Conservation (phyloP, 805 yeast genomes). For the Dipodascopsis tothii region DNA sequence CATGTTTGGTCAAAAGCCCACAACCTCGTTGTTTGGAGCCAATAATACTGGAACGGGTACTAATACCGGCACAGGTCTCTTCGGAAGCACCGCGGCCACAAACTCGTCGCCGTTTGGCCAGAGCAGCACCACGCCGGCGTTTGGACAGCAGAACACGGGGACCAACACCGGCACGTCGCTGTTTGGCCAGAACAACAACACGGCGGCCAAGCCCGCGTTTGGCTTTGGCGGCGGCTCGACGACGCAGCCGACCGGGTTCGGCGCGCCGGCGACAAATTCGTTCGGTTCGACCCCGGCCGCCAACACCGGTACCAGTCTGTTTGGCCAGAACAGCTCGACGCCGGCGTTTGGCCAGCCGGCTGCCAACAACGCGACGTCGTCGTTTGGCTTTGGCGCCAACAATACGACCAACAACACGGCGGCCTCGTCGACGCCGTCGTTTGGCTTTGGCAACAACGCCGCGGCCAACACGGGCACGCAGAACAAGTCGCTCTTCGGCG, state of each 20-base stretch:
- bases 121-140: slow-evolving; percentile 4
- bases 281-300: slow-evolving; percentile 27
- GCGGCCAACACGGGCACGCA: slow-evolving; percentile 16
- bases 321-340: slow-evolving; percentile 9
- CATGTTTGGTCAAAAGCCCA: slow-evolving; percentile 29
- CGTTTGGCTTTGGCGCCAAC: slow-evolving; percentile 36
- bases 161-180: slow-evolving; percentile 25
- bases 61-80: slow-evolving; percentile 7
- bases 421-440: slow-evolving; percentile 8
- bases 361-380: slow-evolving; percentile 10
- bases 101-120: not conserved
- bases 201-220: slow-evolving; percentile 25
- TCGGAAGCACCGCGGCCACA: slow-evolving; percentile 16
- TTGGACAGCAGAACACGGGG: slow-evolving; percentile 14
- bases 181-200: slow-evolving; percentile 38
- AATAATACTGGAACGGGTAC: slow-evolving; percentile 17
- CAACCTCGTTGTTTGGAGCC: slow-evolving; percentile 6
- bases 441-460: slow-evolving; percentile 23
- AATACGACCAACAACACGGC: slow-evolving; percentile 27
- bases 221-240: not conserved
- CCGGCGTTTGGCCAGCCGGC: slow-evolving; percentile 16
- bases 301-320: slow-evolving; percentile 21
- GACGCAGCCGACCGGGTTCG: not conserved
- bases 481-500: slow-evolving; percentile 22
- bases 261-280: not conserved